Conservation (phyloP, 1,284 basidiomycete genomes). For the Ceratobasidium sp. region DNA sequence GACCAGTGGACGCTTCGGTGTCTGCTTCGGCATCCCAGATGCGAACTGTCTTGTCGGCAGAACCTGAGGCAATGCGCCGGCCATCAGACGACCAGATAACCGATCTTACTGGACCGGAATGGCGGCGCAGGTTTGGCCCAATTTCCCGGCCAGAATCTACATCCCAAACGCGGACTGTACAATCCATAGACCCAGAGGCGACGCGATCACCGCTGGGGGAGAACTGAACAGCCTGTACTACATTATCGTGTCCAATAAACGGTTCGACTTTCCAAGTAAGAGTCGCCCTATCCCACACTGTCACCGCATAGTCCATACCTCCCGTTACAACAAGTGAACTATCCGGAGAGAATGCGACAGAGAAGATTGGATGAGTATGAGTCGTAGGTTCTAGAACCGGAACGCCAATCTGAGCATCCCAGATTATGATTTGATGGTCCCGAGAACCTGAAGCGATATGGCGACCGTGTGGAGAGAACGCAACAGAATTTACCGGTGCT, state of each 20-base stretch:
- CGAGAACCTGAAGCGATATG: not conserved
- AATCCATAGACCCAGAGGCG: not conserved
- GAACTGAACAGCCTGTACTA: not conserved
- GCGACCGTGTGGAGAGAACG: constrained; percentile 9
- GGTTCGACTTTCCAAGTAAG: not conserved
- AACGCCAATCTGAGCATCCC: not conserved
- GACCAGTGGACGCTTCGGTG: not conserved
- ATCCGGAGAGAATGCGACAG: constrained; percentile 18
- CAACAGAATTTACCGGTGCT: not conserved
- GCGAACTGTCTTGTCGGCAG: too few species aligned
- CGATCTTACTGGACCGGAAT: not conserved
- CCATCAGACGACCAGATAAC: not conserved
- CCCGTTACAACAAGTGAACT: not conserved
- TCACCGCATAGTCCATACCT: not conserved
- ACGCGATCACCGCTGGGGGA: not conserved
- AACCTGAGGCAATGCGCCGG: not conserved
- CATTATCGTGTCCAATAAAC: not conserved
- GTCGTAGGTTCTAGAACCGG: not conserved
- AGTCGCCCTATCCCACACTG: not conserved
- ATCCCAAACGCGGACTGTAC: not conserved
- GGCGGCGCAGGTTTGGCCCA: not conserved
- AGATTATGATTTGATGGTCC: not conserved
- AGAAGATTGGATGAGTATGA: not conserved
- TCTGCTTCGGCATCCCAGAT: constrained; percentile 4
- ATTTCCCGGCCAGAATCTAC: not conserved